These are phyloP conservation scores for Aspergillus quadricinctus DNA, from an alignment of 2,329 filamentous ascomycete genomes.

Conservation along the genomic window DNA sequence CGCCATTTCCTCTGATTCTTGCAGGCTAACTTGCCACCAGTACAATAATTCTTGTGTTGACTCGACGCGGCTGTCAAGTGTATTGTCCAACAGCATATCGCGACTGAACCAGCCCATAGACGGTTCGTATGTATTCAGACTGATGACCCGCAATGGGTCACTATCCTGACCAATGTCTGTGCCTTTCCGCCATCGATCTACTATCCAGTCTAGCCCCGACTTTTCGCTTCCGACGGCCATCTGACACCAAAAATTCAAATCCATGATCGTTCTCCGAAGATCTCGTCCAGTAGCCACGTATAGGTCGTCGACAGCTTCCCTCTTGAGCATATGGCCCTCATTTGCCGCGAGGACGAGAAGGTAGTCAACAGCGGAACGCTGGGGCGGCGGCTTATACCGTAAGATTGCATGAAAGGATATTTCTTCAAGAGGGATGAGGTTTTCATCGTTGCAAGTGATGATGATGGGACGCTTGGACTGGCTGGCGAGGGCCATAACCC, in stretches of 20 bases:
- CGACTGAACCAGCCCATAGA: constrained; percentile 74
- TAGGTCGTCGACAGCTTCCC: constrained; percentile 63
- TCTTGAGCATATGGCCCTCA: constrained; percentile 76
- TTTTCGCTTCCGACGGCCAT: constrained; percentile 87
- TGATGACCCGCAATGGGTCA: constrained; percentile 70
- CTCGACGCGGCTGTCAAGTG: constrained; percentile 55
- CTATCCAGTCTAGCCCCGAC: constrained; percentile 86
- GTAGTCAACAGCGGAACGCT: constrained; percentile 69
- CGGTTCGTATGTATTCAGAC: constrained; percentile 68
- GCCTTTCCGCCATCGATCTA: constrained; percentile 69
- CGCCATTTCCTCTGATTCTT: constrained; percentile 50
- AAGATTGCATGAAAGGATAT: constrained; percentile 83
- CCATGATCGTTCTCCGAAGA: constrained; percentile 73
- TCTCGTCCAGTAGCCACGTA: constrained; percentile 68
- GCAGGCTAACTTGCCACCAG: constrained; percentile 63
- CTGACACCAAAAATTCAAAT: constrained; percentile 96
- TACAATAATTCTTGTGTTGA: constrained; percentile 61
- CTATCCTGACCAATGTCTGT: constrained; percentile 64
- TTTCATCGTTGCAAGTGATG: constrained; percentile 91
- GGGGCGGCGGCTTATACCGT: constrained; percentile 64
- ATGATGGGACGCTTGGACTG: constrained; percentile 89
- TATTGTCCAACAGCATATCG: constrained; percentile 48
- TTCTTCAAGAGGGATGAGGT: constrained; percentile 67
- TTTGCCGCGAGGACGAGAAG: constrained; percentile 77
- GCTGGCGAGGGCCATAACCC: constrained; percentile 69